A percentile compares a stretch with the other conserved stretches of the same genome.
Evolutionary conservation across 176 grass and related monocot species (phyloP).

Genomic region (Musa beccarii): DNA sequence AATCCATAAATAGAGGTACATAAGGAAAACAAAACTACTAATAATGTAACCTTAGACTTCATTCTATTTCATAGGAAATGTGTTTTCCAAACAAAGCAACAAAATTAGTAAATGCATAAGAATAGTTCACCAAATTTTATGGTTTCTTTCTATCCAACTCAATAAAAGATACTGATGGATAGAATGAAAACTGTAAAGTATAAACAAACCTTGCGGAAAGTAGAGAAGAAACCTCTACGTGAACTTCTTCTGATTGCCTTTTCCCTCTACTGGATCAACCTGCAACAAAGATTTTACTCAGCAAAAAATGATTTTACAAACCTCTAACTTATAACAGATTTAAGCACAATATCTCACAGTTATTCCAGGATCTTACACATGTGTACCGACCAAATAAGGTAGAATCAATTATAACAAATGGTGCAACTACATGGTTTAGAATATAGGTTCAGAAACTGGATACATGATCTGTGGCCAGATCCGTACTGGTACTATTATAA

Average conservation of each 20-base stretch:
- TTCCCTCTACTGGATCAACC: slow-evolving; percentile 58
- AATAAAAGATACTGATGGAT: background rate
- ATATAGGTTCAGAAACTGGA: no score
- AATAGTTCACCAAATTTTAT: background rate
- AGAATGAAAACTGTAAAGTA: background rate
- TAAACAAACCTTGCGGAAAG: slow-evolving; percentile 69
- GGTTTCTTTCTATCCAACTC: background rate
- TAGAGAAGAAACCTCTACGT: slow-evolving; percentile 80
- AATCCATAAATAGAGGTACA: no score
- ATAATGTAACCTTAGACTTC: background rate
- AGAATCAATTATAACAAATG: background rate
- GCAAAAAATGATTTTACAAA: slow-evolving; percentile 9
- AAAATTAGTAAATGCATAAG: background rate
- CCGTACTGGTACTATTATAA: no score
- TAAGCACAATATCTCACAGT: background rate
- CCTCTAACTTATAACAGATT: background rate
- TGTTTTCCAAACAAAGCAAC: background rate
- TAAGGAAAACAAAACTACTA: background rate
- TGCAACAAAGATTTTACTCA: slow-evolving; percentile 21
- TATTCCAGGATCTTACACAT: background rate
- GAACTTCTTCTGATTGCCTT: slow-evolving; percentile 57
- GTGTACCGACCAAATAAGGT: background rate
- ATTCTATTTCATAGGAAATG: background rate
- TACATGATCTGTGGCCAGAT: no score
- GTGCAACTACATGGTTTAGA: background rate